Evolutionary conservation across 2,329 filamentous ascomycete species (phyloP), one percentile per base, ranked within the genome.

Genomic region (Calonectria henricotiae): DNA sequence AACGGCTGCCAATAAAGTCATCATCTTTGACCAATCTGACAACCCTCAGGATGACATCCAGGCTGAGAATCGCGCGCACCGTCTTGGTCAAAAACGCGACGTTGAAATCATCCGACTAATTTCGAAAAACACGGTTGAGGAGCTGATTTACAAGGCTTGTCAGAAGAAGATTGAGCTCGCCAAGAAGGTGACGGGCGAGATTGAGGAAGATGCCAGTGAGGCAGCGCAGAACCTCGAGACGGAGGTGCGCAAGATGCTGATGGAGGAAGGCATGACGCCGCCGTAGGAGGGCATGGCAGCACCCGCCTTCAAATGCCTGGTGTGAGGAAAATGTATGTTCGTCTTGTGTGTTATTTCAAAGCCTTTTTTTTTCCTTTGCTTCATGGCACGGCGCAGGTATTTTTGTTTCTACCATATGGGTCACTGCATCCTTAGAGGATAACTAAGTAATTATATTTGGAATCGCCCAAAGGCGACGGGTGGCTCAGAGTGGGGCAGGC

Each of bases 31-130:
- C 82, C 93, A 93, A 73, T 94, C 92, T n/a, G 98, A 98, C 84
- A 99, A 99, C 77, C 96, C 96, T 0, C 96, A 99, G 80, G 96
- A 98, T 76, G 96, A 99, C 79, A 91, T 98, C n/a, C 96, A 99
- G 81, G 96, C 96, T 0, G 96, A 98, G 85, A 98, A 99, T 81
- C 92, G 96, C 20, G 96, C 96, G 0, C 96, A 99, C 83, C 92
- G 96, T 15, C 94, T 99, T 9, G 96, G 96, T 0, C 96, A 99
- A 85, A 95, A 90, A 35, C 88, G 94, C 17, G 93, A 96, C 41
- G 96, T 99, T 1, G 96, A 99, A 80, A 93, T 99, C 46, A 91
- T 98, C 46, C 88, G 95, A 35, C 87, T 99, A 1, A 92, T 99
- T 65, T 93, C 93, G 0, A 89, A 88, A 67, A 89, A 88, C 67